These are phyloP conservation scores for Cercospora beticola DNA, from an alignment of 2,329 filamentous ascomycete species.

Conservation along the genomic window DNA sequence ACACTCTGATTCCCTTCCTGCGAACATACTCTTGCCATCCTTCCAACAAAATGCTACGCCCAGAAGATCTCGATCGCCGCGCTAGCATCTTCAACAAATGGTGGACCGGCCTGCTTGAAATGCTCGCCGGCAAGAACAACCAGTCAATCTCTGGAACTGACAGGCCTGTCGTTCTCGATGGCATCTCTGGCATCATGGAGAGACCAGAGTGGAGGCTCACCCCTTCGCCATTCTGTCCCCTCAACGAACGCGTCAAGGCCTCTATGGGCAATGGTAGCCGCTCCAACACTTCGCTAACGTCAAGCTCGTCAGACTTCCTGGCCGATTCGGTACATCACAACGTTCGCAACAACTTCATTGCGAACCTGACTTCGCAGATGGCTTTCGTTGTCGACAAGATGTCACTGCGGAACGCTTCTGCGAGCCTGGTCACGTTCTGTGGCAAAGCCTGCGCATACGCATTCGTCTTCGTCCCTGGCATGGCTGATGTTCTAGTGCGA, in stretches of 20 bases:
- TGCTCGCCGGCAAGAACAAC: slow-evolving; percentile 72
- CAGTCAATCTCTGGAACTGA: slow-evolving; percentile 83
- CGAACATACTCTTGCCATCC: slow-evolving; percentile 66
- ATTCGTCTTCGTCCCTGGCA: slow-evolving; percentile 86
- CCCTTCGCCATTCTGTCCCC: slow-evolving; percentile 65
- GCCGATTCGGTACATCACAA: slow-evolving; percentile 81
- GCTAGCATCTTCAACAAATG: slow-evolving; percentile 81
- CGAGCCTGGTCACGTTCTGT: slow-evolving; percentile 72
- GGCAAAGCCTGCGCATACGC: slow-evolving; percentile 90
- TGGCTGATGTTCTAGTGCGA: slow-evolving; percentile 78
- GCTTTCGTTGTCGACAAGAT: slow-evolving; percentile 84
- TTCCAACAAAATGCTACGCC: slow-evolving; percentile 64
- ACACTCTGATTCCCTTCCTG: slow-evolving; percentile 73
- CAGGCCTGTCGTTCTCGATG: slow-evolving; percentile 75
- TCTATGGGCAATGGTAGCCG: slow-evolving; percentile 47
- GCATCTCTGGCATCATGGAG: slow-evolving; percentile 78
- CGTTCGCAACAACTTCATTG: slow-evolving; percentile 79
- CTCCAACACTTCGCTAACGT: slow-evolving; percentile 57
- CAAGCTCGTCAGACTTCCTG: slow-evolving; percentile 63
- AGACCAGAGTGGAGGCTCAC: slow-evolving; percentile 81
- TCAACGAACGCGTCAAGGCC: slow-evolving; percentile 55
- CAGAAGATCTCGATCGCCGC: slow-evolving; percentile 80
- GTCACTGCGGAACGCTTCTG: slow-evolving; percentile 71
- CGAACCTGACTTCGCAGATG: slow-evolving; percentile 81
- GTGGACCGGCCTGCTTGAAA: slow-evolving; percentile 81